Evolutionary conservation across 352 stramenopile species (phyloP), one percentile per base, ranked within the genome.

Genomic region (Globisporangium apiculatum): DNA sequence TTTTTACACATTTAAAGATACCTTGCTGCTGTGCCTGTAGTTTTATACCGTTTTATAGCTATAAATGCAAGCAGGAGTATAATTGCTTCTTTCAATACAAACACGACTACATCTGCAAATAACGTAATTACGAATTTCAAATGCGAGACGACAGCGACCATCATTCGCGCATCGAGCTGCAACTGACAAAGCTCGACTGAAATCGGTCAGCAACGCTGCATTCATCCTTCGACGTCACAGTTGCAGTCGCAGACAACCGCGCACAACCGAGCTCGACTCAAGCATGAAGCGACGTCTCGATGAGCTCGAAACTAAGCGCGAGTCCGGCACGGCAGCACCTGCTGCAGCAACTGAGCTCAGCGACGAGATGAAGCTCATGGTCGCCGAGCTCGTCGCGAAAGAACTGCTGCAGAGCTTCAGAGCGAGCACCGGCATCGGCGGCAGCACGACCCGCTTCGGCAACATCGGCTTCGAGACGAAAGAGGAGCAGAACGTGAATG

Each of bases 401-500:
- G 61, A 78, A 60, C 59, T 79, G 17, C 31, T 66, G 18, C 48
- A 53, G 45, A 61, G 46, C 18, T 41, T 64, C n/a, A 11, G 51
- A 24, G 8, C 38, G 2, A 24, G 36, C 5, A 37, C 12, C 10
- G 36, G 35, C 10, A 31, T 31, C 24, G 61, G 51, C 48, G 24
- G 46, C 41, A 36, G 24, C 12, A 7, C 45, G n/a, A 49, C n/a
- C 18, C 67, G 75, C 58, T 95, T 95, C 46, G 85, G 85, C 9
- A 75, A 62, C 38, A 68, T 90, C 11, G 55, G 69, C 15, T 95
- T 93, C 50, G 67, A 51, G 6, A 8, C 54, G 1, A 55, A 64
- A 7, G 80, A 91, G 47, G 65, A 92, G 48, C 45, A 73, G 40
- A 71, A 68, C 31, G 83, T 90, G 36, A 76, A 85, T 62, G 66